A percentile compares a stretch with the other conserved stretches of the same genome.
Conservation (phyloP, 2,329 filamentous ascomycete species). For the Pestalotiopsis sp. region DNA sequence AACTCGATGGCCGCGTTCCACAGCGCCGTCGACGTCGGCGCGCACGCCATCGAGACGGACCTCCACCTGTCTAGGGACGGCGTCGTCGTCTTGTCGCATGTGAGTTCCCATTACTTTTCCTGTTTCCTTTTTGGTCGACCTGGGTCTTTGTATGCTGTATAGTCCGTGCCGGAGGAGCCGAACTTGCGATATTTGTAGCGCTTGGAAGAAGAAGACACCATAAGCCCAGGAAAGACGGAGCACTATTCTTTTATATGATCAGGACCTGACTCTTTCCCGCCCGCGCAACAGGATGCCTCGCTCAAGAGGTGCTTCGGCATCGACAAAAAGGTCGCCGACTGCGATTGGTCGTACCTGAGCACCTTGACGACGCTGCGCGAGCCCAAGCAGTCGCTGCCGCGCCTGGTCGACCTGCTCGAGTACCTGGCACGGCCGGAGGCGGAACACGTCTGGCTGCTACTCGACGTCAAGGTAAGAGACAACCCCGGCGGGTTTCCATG, state of each 20-base stretch:
- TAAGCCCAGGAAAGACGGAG: background rate
- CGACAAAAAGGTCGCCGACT: slow-evolving; percentile 72
- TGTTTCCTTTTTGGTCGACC: background rate
- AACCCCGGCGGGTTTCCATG: background rate
- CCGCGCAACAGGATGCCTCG: slow-evolving; percentile 61
- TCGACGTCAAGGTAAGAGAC: slow-evolving; percentile 81
- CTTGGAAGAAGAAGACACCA: background rate
- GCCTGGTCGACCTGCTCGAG: slow-evolving; percentile 72
- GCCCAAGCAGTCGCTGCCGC: slow-evolving; percentile 73
- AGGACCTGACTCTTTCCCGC: too few relatives aligned
- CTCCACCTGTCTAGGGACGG: slow-evolving; percentile 81
- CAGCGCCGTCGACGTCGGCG: slow-evolving; percentile 71
- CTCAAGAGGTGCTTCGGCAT: slow-evolving; percentile 82
- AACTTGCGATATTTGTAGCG: background rate
- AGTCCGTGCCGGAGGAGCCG: background rate
- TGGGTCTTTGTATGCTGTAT: background rate
- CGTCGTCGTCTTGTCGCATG: slow-evolving; percentile 83
- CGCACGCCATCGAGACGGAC: slow-evolving; percentile 86
- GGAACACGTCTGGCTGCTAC: slow-evolving; percentile 74
- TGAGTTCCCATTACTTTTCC: slow-evolving; percentile 36
- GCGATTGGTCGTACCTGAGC: slow-evolving; percentile 73
- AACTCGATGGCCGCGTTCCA: slow-evolving; percentile 82
- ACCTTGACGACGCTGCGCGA: slow-evolving; percentile 66
- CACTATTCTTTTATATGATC: too few relatives aligned
- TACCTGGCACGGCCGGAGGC: slow-evolving; percentile 67